phyloP scores from a whole-genome alignment of 192 early-diverging fungal species.

The Pilobolus umbonatus region DNA sequence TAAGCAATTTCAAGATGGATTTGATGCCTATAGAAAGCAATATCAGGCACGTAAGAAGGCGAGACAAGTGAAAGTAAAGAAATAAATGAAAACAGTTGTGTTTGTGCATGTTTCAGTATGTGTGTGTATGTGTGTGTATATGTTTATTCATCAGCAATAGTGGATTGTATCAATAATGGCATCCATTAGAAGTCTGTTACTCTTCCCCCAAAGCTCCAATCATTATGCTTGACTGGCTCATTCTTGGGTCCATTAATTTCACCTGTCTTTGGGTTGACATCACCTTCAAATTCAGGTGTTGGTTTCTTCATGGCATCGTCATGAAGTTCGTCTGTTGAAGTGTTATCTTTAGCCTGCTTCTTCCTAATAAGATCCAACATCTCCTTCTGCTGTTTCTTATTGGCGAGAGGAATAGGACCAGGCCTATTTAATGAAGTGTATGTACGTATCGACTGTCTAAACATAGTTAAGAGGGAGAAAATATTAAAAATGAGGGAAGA shows the following conservation, averaged over 20 bases:
- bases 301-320: conserved; percentile 46
- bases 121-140: too few relatives aligned
- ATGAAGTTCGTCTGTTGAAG: conserved; percentile 32
- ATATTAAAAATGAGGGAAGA: background rate
- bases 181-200: conserved; percentile 56
- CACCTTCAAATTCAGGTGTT: conserved; percentile 62
- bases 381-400: conserved; percentile 63
- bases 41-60: conserved; percentile 45
- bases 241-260: conserved; percentile 78
- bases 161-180: background rate
- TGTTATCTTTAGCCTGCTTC: conserved; percentile 22
- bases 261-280: conserved; percentile 72
- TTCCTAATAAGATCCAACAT: conserved; percentile 65
- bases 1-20: conserved; percentile 51
- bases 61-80: conserved; percentile 29
- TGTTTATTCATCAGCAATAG: too few relatives aligned
- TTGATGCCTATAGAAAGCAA: conserved; percentile 41
- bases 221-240: conserved; percentile 77
- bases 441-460: conserved; percentile 1
- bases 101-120: too few relatives aligned
- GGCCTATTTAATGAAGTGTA: conserved; percentile 39
- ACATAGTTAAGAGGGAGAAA: background rate
- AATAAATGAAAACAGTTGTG: background rate
- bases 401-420: conserved; percentile 65
- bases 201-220: conserved; percentile 69